These are phyloP conservation scores for Aspergillus uvarum DNA, from an alignment of 2,329 filamentous ascomycete species.

Conservation along the genomic window DNA sequence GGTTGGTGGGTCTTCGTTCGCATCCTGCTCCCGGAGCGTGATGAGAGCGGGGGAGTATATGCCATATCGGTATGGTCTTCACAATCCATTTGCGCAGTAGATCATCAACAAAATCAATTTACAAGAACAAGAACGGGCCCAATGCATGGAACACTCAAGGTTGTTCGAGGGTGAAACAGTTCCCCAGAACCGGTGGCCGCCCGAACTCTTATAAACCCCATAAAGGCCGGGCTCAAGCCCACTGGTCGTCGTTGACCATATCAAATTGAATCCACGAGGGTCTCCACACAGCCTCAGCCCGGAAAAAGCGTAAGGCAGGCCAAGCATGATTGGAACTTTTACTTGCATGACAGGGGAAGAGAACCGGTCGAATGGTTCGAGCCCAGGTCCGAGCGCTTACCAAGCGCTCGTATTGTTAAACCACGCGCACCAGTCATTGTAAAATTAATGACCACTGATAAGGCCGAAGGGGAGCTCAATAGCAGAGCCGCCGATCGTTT, in stretches of 20 bases:
- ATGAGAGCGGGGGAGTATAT: constrained; percentile 28
- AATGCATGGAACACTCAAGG: neutral
- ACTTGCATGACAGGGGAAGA: neutral
- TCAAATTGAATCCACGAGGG: neutral
- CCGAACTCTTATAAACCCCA: neutral
- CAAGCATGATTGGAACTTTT: neutral
- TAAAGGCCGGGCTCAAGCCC: neutral
- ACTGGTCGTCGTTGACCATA: neutral
- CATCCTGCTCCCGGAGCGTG: constrained; percentile 34
- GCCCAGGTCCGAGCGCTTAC: neutral
- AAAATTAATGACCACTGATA: neutral
- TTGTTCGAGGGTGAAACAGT: neutral
- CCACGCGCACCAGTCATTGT: neutral
- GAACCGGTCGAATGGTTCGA: neutral
- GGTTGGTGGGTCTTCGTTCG: constrained; percentile 49
- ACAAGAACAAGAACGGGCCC: neutral
- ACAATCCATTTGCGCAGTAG: constrained; percentile 26
- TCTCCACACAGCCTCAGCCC: neutral
- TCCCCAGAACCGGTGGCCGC: neutral
- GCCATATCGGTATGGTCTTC: constrained; percentile 29
- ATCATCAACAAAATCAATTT: neutral
- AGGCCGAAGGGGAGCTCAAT: neutral
- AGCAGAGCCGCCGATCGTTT: neutral
- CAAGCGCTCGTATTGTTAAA: neutral
- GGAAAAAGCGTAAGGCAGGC: neutral